Evolutionary conservation across 495 filamentous ascomycete genomes (phyloP).

Genomic region (Aspergillus funiculosus): DNA sequence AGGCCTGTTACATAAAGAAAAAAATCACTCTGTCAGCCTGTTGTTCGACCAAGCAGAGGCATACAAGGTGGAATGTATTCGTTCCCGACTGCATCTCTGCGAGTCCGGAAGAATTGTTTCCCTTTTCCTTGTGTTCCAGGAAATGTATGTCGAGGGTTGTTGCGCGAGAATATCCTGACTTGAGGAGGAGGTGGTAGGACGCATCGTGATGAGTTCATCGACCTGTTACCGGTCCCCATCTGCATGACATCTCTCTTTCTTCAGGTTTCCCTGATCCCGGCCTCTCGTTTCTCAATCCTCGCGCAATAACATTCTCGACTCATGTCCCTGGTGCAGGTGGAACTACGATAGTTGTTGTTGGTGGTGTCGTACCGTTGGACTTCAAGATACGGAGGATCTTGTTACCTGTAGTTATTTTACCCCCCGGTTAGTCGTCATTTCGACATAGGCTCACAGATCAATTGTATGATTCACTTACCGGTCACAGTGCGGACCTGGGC

Average conservation of each 20-base stretch:
- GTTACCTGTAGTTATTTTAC: slow-evolving; percentile 64
- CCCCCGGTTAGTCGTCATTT: background rate
- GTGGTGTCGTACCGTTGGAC: slow-evolving; percentile 69
- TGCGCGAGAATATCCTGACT: background rate
- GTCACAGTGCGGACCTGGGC: slow-evolving; percentile 95
- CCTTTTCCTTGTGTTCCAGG: background rate
- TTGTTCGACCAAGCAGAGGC: slow-evolving; percentile 90
- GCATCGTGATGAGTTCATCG: slow-evolving; percentile 1
- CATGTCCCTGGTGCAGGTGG: slow-evolving; percentile 2
- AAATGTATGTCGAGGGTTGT: background rate
- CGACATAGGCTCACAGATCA: background rate
- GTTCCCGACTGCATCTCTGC: slow-evolving; percentile 11
- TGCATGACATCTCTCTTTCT: background rate
- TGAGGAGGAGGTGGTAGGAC: background rate
- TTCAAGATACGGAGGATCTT: slow-evolving; percentile 99
- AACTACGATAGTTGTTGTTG: slow-evolving; percentile 13
- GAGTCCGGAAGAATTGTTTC: background rate
- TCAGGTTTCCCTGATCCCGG: background rate
- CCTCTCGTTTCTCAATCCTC: background rate
- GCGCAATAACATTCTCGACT: background rate
- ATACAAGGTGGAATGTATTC: slow-evolving; percentile 35
- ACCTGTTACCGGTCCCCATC: slow-evolving; percentile 11
- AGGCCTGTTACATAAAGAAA: slow-evolving; percentile 62
- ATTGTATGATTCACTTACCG: too few relatives aligned
- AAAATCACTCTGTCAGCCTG: slow-evolving; percentile 92